phyloP scores from a whole-genome alignment of 176 grass and related monocot genomes.

The Triticum monococcum region DNA sequence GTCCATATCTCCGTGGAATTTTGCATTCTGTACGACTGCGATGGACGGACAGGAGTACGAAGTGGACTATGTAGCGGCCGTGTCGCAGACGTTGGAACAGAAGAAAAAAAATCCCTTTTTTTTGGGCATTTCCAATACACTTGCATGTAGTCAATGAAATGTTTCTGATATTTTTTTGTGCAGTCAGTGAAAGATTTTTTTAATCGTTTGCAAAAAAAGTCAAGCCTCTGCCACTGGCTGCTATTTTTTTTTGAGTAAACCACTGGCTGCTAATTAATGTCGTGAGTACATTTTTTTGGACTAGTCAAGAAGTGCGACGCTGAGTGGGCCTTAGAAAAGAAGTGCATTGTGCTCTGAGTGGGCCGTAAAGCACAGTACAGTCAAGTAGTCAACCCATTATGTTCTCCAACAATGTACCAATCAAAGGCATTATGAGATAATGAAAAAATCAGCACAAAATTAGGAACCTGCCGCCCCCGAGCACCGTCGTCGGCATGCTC shows the following conservation, averaged over 20 bases:
- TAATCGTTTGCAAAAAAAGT: not conserved
- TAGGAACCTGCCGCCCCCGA: slow-evolving; percentile 28
- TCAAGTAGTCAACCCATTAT: not conserved
- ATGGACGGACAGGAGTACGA: not conserved
- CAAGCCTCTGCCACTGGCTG: not conserved
- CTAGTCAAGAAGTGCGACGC: not conserved
- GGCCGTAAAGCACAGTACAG: not conserved
- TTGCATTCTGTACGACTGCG: not conserved
- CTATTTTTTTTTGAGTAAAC: too few species aligned
- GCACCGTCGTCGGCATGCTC: slow-evolving; percentile 26
- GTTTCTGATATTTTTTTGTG: not conserved
- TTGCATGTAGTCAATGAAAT: not conserved
- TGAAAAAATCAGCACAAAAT: not conserved
- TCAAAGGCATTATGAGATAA: not conserved
- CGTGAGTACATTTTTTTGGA: not conserved
- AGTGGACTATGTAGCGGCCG: slow-evolving; percentile 14
- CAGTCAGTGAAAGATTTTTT: not conserved
- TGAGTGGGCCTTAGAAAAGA: not conserved
- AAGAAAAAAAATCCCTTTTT: not conserved
- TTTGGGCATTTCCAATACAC: not conserved
- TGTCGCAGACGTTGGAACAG: slow-evolving; percentile 41
- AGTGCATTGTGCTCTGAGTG: not conserved
- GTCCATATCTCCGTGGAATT: not conserved
- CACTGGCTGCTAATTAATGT: too few species aligned
- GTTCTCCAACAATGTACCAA: slow-evolving; percentile 1